A percentile compares a stretch with the other conserved stretches of the same genome.
These are phyloP conservation scores for Amylocystis lapponica DNA, from an alignment of 768 basidiomycete genomes.

Conservation along the genomic window DNA sequence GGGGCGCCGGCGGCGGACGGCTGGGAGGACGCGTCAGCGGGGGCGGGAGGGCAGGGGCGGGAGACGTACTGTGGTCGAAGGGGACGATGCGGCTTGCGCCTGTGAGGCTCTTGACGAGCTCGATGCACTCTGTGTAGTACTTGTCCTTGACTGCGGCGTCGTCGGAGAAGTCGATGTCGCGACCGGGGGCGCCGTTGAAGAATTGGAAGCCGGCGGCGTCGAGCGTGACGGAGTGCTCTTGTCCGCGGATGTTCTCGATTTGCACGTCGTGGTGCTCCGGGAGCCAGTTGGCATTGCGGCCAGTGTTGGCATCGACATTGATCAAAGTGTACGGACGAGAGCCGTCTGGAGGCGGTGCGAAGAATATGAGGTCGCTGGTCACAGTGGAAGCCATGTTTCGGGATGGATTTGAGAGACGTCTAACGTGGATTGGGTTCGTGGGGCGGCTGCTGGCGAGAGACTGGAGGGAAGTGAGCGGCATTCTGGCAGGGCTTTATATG, in stretches of 20 bases:
- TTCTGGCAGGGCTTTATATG: too few relatives aligned
- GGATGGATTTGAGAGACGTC: too few relatives aligned
- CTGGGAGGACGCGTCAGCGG: slow-evolving; percentile 19
- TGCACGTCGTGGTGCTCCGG: slow-evolving; percentile 18
- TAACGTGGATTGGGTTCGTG: too few relatives aligned
- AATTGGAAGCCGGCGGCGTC: slow-evolving; percentile 36
- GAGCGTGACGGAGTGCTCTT: slow-evolving; percentile 17
- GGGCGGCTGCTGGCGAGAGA: too few relatives aligned
- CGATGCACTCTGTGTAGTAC: slow-evolving; percentile 34
- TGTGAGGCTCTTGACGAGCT: slow-evolving; percentile 30
- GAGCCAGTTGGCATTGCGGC: slow-evolving; percentile 30
- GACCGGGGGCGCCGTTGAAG: slow-evolving; percentile 23
- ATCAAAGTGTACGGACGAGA: slow-evolving; percentile 33
- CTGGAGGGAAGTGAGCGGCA: too few relatives aligned
- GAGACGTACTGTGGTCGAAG: slow-evolving; percentile 48
- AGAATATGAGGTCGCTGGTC: slow-evolving; percentile 32
- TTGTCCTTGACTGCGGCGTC: slow-evolving; percentile 27
- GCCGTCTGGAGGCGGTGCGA: slow-evolving; percentile 32
- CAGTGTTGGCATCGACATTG: slow-evolving; percentile 29
- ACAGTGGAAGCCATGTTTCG: slow-evolving; percentile 7
- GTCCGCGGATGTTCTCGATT: slow-evolving; percentile 17
- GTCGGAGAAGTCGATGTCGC: slow-evolving; percentile 31
- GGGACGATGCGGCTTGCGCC: slow-evolving; percentile 32
- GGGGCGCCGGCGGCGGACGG: slow-evolving; percentile 38
- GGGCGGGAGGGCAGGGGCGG: neutral